Percentiles rank a stretch among this genome's conserved stretches.
Evolutionary conservation across 1,284 basidiomycete species (phyloP).

Genomic region (Leccinum pachyderme): DNA sequence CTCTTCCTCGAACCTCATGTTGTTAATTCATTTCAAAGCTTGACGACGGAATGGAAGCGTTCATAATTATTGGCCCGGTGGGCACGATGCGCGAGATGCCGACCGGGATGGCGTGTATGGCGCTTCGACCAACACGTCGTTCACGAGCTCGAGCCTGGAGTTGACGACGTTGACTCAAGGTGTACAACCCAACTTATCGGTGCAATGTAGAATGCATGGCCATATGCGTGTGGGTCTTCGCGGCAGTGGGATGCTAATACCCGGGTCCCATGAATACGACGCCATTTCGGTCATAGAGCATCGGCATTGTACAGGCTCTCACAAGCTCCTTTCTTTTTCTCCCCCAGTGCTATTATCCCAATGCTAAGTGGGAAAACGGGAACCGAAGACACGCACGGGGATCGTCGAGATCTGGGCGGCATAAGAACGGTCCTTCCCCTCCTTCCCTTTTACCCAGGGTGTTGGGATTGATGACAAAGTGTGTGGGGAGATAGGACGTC

Average conservation of each 20-base stretch:
- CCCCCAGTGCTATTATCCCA: too few species aligned
- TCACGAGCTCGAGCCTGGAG: not conserved
- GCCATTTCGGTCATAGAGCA: not conserved
- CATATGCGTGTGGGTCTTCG: not conserved
- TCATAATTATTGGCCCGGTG: not conserved
- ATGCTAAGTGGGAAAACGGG: not conserved
- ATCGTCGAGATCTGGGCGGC: not conserved
- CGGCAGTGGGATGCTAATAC: not conserved
- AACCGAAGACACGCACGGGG: not conserved
- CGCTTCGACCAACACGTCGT: not conserved
- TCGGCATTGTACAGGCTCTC: too few species aligned
- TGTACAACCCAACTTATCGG: too few species aligned
- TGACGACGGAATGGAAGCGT: not conserved
- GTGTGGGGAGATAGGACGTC: not conserved
- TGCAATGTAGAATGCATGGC: not conserved
- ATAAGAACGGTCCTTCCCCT: too few species aligned
- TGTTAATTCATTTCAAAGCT: too few species aligned
- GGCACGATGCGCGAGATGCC: not conserved
- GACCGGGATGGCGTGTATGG: not conserved
- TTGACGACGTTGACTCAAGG: not conserved
- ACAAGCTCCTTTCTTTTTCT: too few species aligned
- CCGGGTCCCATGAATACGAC: not conserved
- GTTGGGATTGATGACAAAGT: conserved; percentile 4
- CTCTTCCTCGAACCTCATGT: too few species aligned
- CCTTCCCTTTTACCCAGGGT: not conserved